Conservation (phyloP, 306 rosid genomes). For the Sechiopsis laciniata region DNA sequence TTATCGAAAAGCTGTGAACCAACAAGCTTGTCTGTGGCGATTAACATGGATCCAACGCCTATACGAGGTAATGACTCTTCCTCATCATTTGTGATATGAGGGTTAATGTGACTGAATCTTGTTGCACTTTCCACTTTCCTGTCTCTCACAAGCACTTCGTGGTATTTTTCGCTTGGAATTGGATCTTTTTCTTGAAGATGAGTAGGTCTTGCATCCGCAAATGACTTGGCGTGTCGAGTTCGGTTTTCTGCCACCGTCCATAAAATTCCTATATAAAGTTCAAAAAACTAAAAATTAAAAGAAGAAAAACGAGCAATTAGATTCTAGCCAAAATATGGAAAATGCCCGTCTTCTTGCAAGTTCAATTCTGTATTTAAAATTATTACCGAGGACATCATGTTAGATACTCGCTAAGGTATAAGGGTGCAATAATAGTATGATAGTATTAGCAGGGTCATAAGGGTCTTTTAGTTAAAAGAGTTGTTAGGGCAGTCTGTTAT, state of each 20-base stretch:
- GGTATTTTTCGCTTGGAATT: constrained; percentile 26
- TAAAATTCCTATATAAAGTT: constrained; percentile 33
- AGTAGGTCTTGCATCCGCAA: constrained; percentile 30
- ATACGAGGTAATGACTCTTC: constrained; percentile 36
- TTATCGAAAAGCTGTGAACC: constrained; percentile 57
- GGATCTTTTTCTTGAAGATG: constrained; percentile 30
- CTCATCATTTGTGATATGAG: constrained; percentile 29
- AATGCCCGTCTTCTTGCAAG: background rate
- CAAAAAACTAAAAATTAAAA: no score
- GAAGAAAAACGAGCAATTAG: constrained; percentile 25
- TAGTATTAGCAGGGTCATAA: no score
- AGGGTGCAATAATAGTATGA: no score
- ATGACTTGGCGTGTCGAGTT: constrained; percentile 26
- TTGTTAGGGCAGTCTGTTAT: no score
- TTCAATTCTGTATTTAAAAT: background rate
- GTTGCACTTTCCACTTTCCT: constrained; percentile 29
- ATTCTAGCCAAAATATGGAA: constrained; percentile 8
- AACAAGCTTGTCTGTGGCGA: constrained; percentile 60
- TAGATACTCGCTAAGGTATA: no score
- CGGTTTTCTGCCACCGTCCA: constrained; percentile 37
- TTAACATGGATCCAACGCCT: constrained; percentile 52
- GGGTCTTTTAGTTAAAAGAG: no score
- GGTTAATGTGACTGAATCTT: constrained; percentile 32
- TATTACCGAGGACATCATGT: background rate
- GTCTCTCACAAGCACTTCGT: constrained; percentile 37